Conservation (phyloP, 2,329 filamentous ascomycete species). For the Penicillium fuscoglaucum region DNA sequence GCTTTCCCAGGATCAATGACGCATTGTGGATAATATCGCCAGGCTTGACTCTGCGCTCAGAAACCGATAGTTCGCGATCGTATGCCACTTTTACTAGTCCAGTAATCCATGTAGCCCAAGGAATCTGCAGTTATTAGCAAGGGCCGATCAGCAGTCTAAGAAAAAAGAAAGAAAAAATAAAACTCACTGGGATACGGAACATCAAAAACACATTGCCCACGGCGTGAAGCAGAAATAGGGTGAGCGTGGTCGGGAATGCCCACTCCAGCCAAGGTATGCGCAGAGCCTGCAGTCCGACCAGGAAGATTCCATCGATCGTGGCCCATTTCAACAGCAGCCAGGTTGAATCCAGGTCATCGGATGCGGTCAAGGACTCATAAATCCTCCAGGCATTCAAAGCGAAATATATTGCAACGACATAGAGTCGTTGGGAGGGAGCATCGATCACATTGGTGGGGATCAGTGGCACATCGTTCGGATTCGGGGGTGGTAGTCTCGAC, state of each 20-base stretch:
- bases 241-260: constrained; percentile 70
- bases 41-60: constrained; percentile 88
- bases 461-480: constrained; percentile 55
- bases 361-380: constrained; percentile 79
- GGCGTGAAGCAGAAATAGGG: constrained; percentile 70
- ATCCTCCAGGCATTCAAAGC: constrained; percentile 77
- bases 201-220: constrained; percentile 81
- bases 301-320: constrained; percentile 77
- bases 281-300: constrained; percentile 82
- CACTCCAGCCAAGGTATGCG: constrained; percentile 97
- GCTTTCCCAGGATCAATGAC: constrained; percentile 90
- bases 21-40: constrained; percentile 85
- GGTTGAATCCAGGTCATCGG: constrained; percentile 83
- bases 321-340: constrained; percentile 94
- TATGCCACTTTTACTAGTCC: constrained; percentile 78
- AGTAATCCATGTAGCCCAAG: constrained; percentile 70
- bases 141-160: background rate
- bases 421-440: constrained; percentile 86
- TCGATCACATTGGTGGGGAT: constrained; percentile 82
- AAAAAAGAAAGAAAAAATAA: constrained; percentile 10
- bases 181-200: constrained; percentile 78
- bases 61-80: constrained; percentile 88
- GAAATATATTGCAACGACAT: constrained; percentile 77
- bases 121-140: constrained; percentile 55
- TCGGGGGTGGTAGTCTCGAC: constrained; percentile 19